These are phyloP conservation scores for Phytophthora fragariae DNA, from an alignment of 352 stramenopile genomes.

Conservation along the genomic window DNA sequence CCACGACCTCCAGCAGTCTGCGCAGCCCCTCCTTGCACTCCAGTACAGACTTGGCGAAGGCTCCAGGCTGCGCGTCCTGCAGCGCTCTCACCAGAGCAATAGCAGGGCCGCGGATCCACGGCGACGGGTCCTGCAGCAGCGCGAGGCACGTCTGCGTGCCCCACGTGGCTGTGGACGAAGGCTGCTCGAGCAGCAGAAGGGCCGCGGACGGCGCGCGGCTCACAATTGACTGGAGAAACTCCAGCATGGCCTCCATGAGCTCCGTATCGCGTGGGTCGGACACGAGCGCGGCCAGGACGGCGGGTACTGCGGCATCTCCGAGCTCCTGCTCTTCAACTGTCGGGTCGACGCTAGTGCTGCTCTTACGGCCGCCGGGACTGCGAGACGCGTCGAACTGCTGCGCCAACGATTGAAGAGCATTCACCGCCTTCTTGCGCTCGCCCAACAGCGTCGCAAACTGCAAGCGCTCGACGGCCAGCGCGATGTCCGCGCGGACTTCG, in stretches of 20 bases:
- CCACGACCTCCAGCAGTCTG: conserved; percentile 74
- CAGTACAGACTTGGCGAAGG: conserved; percentile 58
- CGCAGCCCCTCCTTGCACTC: conserved; percentile 77
- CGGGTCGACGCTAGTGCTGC: conserved; percentile 6
- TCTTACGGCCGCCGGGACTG: conserved; percentile 1
- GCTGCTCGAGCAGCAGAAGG: conserved; percentile 48
- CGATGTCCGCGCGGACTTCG: conserved; percentile 45
- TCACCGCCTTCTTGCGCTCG: conserved; percentile 73
- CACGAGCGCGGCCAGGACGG: conserved; percentile 65
- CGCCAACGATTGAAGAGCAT: conserved; percentile 55
- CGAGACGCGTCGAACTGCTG: conserved; percentile 20
- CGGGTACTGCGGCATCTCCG: conserved; percentile 51
- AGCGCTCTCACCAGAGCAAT: conserved; percentile 65
- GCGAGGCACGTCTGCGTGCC: conserved; percentile 72
- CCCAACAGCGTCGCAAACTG: conserved; percentile 80
- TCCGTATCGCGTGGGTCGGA: conserved; percentile 85
- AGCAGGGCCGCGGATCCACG: conserved; percentile 80
- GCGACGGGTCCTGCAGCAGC: conserved; percentile 79
- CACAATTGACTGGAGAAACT: conserved; percentile 72
- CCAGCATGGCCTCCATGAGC: conserved; percentile 86
- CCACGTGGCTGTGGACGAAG: conserved; percentile 31
- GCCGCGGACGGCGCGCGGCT: conserved; percentile 42
- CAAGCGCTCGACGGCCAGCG: conserved; percentile 62
- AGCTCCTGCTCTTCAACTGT: conserved; percentile 54
- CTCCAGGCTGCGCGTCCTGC: conserved; percentile 58